phyloP scores from a whole-genome alignment of 148 eudicot species.

The Rhododendron griersonianum region DNA sequence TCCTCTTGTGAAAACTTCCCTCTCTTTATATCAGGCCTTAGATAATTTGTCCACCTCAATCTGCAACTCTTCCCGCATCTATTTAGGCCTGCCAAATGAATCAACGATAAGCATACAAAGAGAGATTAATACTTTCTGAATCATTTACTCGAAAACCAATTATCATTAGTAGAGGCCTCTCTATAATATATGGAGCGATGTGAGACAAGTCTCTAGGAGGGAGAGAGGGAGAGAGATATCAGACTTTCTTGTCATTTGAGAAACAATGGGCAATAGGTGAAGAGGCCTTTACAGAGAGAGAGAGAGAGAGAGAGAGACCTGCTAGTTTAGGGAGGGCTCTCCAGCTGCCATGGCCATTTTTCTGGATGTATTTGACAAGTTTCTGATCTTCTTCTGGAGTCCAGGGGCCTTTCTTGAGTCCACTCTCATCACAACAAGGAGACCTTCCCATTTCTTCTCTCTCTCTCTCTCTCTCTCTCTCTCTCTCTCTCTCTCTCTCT shows the following conservation, averaged over 20 bases:
- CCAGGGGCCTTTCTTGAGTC: conserved; percentile 93
- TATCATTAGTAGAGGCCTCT: too few species aligned
- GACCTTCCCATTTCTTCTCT: conserved; percentile 61
- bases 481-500: neutral
- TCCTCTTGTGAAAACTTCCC: conserved; percentile 79
- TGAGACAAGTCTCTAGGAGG: neutral
- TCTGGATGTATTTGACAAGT: conserved; percentile 53
- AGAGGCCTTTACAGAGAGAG: neutral
- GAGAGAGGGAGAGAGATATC: too few species aligned
- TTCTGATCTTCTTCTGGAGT: conserved; percentile 81
- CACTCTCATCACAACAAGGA: conserved; percentile 70
- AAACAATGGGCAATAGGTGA: too few species aligned
- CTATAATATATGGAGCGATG: neutral
- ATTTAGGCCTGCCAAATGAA: conserved; percentile 45
- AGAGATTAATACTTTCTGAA: too few species aligned
- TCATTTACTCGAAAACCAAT: too few species aligned
- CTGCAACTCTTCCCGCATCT: conserved; percentile 91
- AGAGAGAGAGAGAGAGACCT: conserved; percentile 30
- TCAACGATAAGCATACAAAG: too few species aligned
- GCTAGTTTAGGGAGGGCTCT: conserved; percentile 89
- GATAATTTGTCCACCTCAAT: conserved; percentile 78
- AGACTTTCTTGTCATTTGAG: too few species aligned
- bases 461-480: neutral
- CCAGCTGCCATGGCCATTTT: conserved; percentile 95
- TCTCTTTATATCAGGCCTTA: conserved; percentile 84